These are phyloP conservation scores for Aspergillus carbonarius DNA, from an alignment of 2,329 filamentous ascomycete genomes.

Conservation along the genomic window DNA sequence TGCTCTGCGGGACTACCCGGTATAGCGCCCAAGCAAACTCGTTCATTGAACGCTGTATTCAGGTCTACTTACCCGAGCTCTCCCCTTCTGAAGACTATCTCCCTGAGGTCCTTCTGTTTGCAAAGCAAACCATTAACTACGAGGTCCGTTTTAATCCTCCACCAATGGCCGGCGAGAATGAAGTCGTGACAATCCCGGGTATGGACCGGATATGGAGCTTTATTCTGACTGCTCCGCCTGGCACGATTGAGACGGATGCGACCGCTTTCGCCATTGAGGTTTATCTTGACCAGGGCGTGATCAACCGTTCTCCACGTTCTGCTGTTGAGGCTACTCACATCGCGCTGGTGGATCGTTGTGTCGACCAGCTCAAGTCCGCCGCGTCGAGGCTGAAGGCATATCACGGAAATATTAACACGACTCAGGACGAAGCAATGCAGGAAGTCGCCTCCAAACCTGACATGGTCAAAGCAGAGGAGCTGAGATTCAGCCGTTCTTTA, in stretches of 20 bases:
- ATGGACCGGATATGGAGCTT: slow-evolving; percentile 80
- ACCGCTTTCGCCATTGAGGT: slow-evolving; percentile 71
- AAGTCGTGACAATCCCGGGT: slow-evolving; percentile 48
- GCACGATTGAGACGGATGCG: slow-evolving; percentile 65
- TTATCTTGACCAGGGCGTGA: slow-evolving; percentile 60
- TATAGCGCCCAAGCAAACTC: slow-evolving; percentile 32
- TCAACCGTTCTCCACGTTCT: slow-evolving; percentile 43
- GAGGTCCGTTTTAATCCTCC: slow-evolving; percentile 59
- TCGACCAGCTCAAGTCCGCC: slow-evolving; percentile 66
- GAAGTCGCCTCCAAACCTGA: slow-evolving; percentile 52
- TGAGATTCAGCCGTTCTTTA: slow-evolving; percentile 67
- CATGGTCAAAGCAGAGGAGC: slow-evolving; percentile 53
- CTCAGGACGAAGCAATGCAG: slow-evolving; percentile 54
- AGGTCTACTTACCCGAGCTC: slow-evolving; percentile 42
- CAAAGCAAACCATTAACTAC: slow-evolving; percentile 43
- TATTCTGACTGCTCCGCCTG: slow-evolving; percentile 66
- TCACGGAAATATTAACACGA: slow-evolving; percentile 40
- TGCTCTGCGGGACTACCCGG: slow-evolving; percentile 52
- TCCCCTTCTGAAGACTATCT: slow-evolving; percentile 38
- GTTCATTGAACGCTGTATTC: slow-evolving; percentile 47
- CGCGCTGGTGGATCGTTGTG: slow-evolving; percentile 69
- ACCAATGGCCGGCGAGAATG: slow-evolving; percentile 41
- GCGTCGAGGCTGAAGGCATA: slow-evolving; percentile 57
- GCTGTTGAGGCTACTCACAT: slow-evolving; percentile 63
- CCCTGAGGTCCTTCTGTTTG: slow-evolving; percentile 42